phyloP scores from a whole-genome alignment of 192 early-diverging fungal genomes.

The Backusella tuberculispora region DNA sequence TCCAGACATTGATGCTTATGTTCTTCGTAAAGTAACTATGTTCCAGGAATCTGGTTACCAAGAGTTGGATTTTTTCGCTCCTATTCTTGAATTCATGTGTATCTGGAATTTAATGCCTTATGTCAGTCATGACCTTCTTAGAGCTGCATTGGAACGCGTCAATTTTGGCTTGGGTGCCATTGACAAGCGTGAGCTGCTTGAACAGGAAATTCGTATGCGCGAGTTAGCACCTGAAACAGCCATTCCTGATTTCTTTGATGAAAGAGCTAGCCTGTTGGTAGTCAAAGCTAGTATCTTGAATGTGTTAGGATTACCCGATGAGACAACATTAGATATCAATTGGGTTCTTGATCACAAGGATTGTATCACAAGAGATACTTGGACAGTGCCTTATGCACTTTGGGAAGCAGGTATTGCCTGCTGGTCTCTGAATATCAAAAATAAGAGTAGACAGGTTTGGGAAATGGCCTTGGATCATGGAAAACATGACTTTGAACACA shows the following conservation, averaged over 20 bases:
- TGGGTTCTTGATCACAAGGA: conserved; percentile 54
- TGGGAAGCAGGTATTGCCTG: conserved; percentile 37
- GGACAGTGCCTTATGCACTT: conserved; percentile 55
- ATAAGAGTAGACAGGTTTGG: conserved; percentile 44
- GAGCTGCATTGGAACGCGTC: conserved; percentile 1
- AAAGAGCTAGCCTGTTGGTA: conserved; percentile 46
- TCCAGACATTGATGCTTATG: conserved; percentile 51
- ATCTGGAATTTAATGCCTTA: conserved; percentile 55
- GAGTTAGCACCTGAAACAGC: conserved; percentile 39
- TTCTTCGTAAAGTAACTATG: conserved; percentile 48
- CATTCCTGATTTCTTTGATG: conserved; percentile 42
- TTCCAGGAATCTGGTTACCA: conserved; percentile 45
- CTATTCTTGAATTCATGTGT: conserved; percentile 52
- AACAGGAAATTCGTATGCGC: conserved; percentile 36
- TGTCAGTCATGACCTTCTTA: conserved; percentile 27
- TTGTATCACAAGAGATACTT: conserved; percentile 49
- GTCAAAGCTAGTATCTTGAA: conserved; percentile 57
- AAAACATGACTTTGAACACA: conserved; percentile 56
- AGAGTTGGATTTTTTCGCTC: conserved; percentile 39
- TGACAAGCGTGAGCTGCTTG: conserved; percentile 22
- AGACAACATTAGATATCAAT: conserved; percentile 43
- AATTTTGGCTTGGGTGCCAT: conserved; percentile 24
- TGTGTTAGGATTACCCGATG: conserved; percentile 41
- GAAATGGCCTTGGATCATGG: conserved; percentile 44
- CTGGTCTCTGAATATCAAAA: conserved; percentile 12